Evolutionary conservation across 257 asterid species (phyloP), one percentile per base, ranked within the genome.

Genomic region (Ilex asprella): DNA sequence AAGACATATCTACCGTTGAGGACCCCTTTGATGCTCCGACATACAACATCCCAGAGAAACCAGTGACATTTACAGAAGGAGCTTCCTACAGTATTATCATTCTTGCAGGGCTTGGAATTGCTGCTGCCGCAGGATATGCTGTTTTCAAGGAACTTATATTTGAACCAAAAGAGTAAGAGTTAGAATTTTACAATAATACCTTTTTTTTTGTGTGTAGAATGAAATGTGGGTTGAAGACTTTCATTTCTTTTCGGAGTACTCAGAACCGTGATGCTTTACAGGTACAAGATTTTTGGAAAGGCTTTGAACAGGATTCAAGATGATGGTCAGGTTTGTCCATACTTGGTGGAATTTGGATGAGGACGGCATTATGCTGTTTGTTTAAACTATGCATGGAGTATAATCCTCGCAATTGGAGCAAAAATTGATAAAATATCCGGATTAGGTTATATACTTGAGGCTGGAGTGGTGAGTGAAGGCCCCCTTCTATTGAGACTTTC

Each of bases 1-100:
- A 85, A 75, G 97, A 82, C 15, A 46, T 89, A 66, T 80, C 97
- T 66, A 87, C 78, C 2, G 57, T 82, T 12, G 97, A 89, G 71
- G 89, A 86, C 65, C 97, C 97, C 11, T 89, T 92, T 78, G 94
- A 86, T 80, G 86, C 96, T 61, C 97, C 95, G 60, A 92, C 99
- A 21, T 85, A 89, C 66, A 82, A 89, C 72, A 92, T 92, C 71
- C 99, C 97, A 4, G 91, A 92, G 76, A 92, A 86, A 80, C 99
- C 95, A 21, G 93, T 92, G 73, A 80, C 99, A 0, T 89, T 89
- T 63, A 85, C 90, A 2, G 99, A 92, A 78, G 99, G 97, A 73
- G 95, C 96, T 76, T 89, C 97, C 21, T 92, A 89, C 76, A 79
- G 80, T 66, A 61, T 89, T 57, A 46, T 85, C 73, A 92, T 92